Conservation (phyloP, 1,284 basidiomycete species). For the Meira nashicola region DNA sequence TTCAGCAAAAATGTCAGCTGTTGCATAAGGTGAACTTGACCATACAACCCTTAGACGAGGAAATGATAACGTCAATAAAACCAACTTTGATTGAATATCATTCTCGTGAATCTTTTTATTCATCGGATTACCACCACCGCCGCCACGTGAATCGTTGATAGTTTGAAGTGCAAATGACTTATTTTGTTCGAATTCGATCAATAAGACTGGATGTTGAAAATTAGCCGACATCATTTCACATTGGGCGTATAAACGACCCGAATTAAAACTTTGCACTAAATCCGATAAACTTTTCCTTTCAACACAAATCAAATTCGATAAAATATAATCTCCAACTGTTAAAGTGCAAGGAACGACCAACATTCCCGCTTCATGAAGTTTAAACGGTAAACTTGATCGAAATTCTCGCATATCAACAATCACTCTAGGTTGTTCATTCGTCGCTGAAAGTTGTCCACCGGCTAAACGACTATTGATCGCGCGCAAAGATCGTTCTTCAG, state of each 20-base stretch:
- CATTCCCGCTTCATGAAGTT: constrained; percentile 78
- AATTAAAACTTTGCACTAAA: constrained; percentile 84
- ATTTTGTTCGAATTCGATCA: constrained; percentile 99
- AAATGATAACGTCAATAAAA: constrained; percentile 80
- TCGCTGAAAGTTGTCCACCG: constrained; percentile 69
- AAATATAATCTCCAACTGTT: constrained; percentile 90
- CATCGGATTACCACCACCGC: constrained; percentile 15
- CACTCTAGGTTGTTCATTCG: constrained; percentile 69
- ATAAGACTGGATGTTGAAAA: constrained; percentile 85
- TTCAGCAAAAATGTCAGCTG: constrained; percentile 85
- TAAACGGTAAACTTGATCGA: constrained; percentile 80
- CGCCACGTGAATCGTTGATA: constrained; percentile 10
- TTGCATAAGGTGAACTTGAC: constrained; percentile 91
- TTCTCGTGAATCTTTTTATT: constrained; percentile 42
- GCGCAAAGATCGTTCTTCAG: constrained; percentile 62
- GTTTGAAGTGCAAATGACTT: constrained; percentile 73
- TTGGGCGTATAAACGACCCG: constrained; percentile 89
- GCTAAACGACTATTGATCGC: constrained; percentile 82
- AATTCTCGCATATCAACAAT: constrained; percentile 97
- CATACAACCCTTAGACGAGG: constrained; percentile 89
- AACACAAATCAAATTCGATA: constrained; percentile 90
- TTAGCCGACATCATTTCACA: constrained; percentile 95
- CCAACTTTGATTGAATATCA: constrained; percentile 79
- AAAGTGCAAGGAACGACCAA: constrained; percentile 82
- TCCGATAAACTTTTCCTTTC: constrained; percentile 92